Evolutionary conservation across 73 alveolate species (phyloP).

Genomic region (Durusdinium trenchii): DNA sequence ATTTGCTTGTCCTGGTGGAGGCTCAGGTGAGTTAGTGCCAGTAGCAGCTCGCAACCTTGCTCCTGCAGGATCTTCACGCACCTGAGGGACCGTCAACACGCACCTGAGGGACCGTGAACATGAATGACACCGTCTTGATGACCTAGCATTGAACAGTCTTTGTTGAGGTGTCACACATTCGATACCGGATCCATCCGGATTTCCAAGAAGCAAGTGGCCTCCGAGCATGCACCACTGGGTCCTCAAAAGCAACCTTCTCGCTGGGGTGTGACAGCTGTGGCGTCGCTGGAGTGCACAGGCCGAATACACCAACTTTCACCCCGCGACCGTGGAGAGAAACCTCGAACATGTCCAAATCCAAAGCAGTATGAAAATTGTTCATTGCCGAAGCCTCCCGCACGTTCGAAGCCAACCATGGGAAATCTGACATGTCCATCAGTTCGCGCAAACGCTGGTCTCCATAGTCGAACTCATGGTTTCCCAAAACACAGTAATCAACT

Average conservation of each 20-base stretch:
- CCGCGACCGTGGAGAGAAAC: not conserved
- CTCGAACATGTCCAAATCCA: conserved; percentile 34
- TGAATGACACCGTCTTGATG: not conserved
- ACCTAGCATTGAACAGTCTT: not conserved
- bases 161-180: not conserved
- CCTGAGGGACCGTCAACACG: no score
- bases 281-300: conserved; percentile 64
- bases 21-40: conserved; percentile 80
- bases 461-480: conserved; percentile 89
- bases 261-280: conserved; percentile 85
- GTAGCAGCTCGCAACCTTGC: conserved; percentile 11
- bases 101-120: not conserved
- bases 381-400: conserved; percentile 41
- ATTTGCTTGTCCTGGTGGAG: conserved; percentile 74
- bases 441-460: conserved; percentile 68
- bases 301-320: conserved; percentile 50
- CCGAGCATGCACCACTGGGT: conserved; percentile 35
- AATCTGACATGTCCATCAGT: conserved; percentile 55
- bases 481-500: conserved; percentile 68
- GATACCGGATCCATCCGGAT: not conserved
- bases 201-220: conserved; percentile 45
- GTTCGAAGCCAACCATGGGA: conserved; percentile 81
- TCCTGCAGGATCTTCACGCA: conserved; percentile 42
- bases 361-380: conserved; percentile 35
- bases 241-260: conserved; percentile 23